These are phyloP conservation scores for Kazachstania africana DNA, from an alignment of 805 yeast genomes.

Conservation along the genomic window DNA sequence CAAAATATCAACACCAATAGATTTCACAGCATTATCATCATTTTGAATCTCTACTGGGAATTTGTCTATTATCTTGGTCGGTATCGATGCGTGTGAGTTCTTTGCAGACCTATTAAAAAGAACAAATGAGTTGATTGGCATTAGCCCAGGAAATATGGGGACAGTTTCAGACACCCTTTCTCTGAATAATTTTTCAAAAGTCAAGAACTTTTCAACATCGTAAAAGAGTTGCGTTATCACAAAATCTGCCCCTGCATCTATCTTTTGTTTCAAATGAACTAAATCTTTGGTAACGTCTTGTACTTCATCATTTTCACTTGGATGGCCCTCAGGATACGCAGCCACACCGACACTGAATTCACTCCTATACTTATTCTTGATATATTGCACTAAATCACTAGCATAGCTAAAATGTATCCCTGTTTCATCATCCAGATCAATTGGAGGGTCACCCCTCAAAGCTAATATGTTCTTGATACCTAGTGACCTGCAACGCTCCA, in stretches of 20 bases:
- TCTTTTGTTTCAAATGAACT: slow-evolving; percentile 71
- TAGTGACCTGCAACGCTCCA: slow-evolving; percentile 52
- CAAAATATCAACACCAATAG: slow-evolving; percentile 68
- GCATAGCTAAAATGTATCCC: slow-evolving; percentile 55
- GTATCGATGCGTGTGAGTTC: slow-evolving; percentile 77
- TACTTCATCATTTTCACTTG: slow-evolving; percentile 26
- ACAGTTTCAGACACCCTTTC: slow-evolving; percentile 31
- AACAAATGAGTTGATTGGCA: slow-evolving; percentile 81
- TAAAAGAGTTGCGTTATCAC: slow-evolving; percentile 85
- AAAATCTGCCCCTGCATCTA: slow-evolving; percentile 91
- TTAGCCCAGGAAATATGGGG: slow-evolving; percentile 73
- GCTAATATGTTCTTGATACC: slow-evolving; percentile 88
- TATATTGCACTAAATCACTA: slow-evolving; percentile 75
- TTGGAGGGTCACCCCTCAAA: slow-evolving; percentile 90
- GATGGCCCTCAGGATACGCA: slow-evolving; percentile 94
- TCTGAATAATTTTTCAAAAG: slow-evolving; percentile 46
- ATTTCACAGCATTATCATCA: slow-evolving; percentile 74
- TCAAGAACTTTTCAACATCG: slow-evolving; percentile 66
- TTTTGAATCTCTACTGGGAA: slow-evolving; percentile 45
- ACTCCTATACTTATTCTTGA: slow-evolving; percentile 57
- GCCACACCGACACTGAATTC: slow-evolving; percentile 94
- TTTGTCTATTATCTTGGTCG: slow-evolving; percentile 37
- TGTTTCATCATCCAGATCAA: slow-evolving; percentile 35
- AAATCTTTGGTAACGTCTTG: slow-evolving; percentile 63
- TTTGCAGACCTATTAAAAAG: slow-evolving; percentile 82